Evolutionary conservation across 208 protist species (phyloP).

Genomic region (Leishmania amazonensis): DNA sequence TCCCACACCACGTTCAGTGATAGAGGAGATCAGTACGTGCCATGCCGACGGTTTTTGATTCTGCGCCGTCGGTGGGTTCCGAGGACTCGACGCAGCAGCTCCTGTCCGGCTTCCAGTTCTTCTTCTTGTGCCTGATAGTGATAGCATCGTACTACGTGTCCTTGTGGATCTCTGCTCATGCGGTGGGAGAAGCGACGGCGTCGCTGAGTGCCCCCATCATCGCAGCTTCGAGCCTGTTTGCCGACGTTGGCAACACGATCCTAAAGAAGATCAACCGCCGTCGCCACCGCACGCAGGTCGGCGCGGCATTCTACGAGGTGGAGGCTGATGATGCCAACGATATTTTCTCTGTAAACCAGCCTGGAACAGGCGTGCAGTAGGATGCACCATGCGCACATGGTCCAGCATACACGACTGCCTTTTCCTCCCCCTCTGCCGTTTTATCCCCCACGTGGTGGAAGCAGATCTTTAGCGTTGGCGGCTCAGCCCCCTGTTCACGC

Average conservation of each 20-base stretch:
- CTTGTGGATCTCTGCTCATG: constrained; percentile 45
- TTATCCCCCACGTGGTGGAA: not conserved
- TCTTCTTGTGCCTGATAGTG: constrained; percentile 48
- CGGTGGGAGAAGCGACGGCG: constrained; percentile 59
- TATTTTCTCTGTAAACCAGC: constrained; percentile 31
- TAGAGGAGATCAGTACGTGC: not conserved
- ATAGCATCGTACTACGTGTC: constrained; percentile 56
- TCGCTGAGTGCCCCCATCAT: constrained; percentile 47
- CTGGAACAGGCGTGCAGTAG: constrained; percentile 14
- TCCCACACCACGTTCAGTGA: not conserved
- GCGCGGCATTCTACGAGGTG: constrained; percentile 25
- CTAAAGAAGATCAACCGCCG: constrained; percentile 29
- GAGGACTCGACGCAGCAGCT: constrained; percentile 30
- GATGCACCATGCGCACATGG: not conserved
- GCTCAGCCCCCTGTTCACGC: no score
- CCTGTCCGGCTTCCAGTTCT: constrained; percentile 52
- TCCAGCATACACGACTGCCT: not conserved
- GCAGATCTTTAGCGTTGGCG: not conserved
- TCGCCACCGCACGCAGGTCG: constrained; percentile 26
- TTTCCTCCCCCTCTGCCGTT: not conserved
- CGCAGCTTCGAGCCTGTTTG: constrained; percentile 10
- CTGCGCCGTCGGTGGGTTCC: not conserved
- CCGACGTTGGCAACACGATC: constrained; percentile 29
- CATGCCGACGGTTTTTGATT: not conserved
- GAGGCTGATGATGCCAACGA: constrained; percentile 18